Percentiles rank a stretch among this genome's conserved stretches.
Evolutionary conservation across 2,329 filamentous ascomycete species (phyloP).

Genomic region (Xylaria arbuscula): DNA sequence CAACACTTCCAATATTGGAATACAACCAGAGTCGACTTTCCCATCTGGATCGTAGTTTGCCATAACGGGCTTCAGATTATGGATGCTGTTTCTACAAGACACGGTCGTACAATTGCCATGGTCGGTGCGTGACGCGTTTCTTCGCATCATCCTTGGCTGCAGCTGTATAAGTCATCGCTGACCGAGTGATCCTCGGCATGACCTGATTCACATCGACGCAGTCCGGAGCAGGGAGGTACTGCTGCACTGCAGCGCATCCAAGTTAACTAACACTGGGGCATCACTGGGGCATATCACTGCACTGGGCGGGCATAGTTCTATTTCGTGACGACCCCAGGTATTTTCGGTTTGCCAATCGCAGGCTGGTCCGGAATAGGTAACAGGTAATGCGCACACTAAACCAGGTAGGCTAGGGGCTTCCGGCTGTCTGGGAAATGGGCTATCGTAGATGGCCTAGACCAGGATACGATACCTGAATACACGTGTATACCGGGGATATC

Average conservation of each 20-base stretch:
- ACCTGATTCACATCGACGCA: constrained; percentile 25
- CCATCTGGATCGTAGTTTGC: neutral
- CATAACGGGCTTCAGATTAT: neutral
- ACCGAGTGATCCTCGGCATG: constrained; percentile 26
- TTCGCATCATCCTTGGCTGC: neutral
- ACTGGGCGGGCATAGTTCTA: constrained; percentile 1
- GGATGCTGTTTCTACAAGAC: neutral
- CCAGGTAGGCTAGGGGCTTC: constrained; percentile 22
- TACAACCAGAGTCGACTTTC: neutral
- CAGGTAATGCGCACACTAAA: neutral
- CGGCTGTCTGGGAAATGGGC: constrained; percentile 24
- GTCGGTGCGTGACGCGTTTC: constrained; percentile 3
- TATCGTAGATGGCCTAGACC: neutral
- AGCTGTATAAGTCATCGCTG: constrained; percentile 25
- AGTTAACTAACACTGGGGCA: neutral
- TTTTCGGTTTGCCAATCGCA: constrained; percentile 10
- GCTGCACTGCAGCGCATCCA: neutral
- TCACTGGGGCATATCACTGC: neutral
- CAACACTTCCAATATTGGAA: too few relatives aligned
- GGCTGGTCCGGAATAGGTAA: constrained; percentile 5
- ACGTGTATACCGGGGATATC: constrained; percentile 5
- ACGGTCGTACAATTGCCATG: neutral
- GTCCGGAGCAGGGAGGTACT: constrained; percentile 21
- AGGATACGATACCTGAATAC: neutral
- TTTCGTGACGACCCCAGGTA: neutral